A percentile compares a stretch with the other conserved stretches of the same genome.
These are phyloP conservation scores for Allium fistulosum DNA, from an alignment of 106 monocot species.

Conservation along the genomic window DNA sequence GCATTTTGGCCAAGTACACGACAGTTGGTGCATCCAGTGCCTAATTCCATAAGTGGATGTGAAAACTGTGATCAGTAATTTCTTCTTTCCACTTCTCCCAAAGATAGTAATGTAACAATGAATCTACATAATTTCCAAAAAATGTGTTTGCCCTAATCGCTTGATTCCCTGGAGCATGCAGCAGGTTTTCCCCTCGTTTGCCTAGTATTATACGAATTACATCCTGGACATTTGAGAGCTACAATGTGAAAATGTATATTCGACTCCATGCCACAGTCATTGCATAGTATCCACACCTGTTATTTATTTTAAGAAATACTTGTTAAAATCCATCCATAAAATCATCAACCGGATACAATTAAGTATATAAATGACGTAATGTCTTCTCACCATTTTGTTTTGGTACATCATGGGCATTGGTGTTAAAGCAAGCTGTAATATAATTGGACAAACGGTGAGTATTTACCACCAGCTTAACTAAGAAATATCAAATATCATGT, in stretches of 20 bases:
- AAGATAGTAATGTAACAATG: not conserved
- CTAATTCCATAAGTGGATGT: no score
- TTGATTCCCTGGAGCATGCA: constrained; percentile 11
- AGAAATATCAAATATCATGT: not conserved
- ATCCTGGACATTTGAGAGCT: constrained; percentile 63
- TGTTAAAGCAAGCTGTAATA: constrained; percentile 53
- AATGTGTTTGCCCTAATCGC: not conserved
- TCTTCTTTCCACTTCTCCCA: no score
- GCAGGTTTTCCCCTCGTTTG: constrained; percentile 50
- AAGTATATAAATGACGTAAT: no score
- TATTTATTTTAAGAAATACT: not conserved
- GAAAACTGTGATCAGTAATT: no score
- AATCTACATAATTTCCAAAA: not conserved
- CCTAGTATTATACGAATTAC: constrained; percentile 79
- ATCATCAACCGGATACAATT: no score
- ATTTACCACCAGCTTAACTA: not conserved
- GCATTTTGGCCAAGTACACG: no score
- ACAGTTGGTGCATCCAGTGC: no score
- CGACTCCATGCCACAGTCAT: constrained; percentile 67
- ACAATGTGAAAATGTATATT: constrained; percentile 71
- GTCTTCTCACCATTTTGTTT: constrained; percentile 56
- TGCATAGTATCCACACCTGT: constrained; percentile 87
- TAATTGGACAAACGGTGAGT: not conserved
- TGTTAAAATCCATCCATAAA: not conserved
- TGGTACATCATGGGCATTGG: constrained; percentile 69